Conservation (phyloP, 441 rosid genomes). For the Erodium chrysanthum region DNA sequence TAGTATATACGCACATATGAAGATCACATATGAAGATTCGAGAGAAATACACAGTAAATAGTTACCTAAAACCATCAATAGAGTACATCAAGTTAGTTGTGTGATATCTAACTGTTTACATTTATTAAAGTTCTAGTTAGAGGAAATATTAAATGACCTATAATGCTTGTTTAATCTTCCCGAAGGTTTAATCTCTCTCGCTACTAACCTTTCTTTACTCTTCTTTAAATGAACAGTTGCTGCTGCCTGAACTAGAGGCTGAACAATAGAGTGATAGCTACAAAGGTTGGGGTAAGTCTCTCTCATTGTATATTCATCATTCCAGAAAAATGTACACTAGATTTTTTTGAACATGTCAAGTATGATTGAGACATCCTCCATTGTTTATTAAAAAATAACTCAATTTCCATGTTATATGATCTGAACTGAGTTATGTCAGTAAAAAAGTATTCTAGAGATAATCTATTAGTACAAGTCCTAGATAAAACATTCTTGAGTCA, state of each 20-base stretch:
- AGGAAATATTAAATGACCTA: not conserved
- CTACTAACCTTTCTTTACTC: not conserved
- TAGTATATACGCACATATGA: not conserved
- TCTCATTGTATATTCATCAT: too few species aligned
- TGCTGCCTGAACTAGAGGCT: not conserved
- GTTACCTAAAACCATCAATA: not conserved
- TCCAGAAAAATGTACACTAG: too few species aligned
- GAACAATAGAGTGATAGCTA: not conserved
- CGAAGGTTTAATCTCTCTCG: not conserved
- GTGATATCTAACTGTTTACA: not conserved
- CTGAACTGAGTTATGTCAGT: conserved; percentile 11
- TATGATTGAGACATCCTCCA: conserved; percentile 4
- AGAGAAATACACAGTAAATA: not conserved
- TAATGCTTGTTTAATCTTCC: not conserved
- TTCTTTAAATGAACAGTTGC: not conserved
- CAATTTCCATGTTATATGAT: conserved; percentile 13
- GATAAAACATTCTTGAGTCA: conserved; percentile 16
- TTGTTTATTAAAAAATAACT: conserved; percentile 1
- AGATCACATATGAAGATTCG: not conserved
- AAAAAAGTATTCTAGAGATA: conserved; percentile 11
- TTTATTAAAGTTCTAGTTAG: not conserved
- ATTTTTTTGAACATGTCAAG: not conserved
- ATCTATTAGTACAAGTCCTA: conserved; percentile 14
- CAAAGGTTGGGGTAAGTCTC: not conserved
- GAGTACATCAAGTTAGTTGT: not conserved